Evolutionary conservation across 139 green algal species (phyloP).

Genomic region (Spirogloea muscicola): DNA sequence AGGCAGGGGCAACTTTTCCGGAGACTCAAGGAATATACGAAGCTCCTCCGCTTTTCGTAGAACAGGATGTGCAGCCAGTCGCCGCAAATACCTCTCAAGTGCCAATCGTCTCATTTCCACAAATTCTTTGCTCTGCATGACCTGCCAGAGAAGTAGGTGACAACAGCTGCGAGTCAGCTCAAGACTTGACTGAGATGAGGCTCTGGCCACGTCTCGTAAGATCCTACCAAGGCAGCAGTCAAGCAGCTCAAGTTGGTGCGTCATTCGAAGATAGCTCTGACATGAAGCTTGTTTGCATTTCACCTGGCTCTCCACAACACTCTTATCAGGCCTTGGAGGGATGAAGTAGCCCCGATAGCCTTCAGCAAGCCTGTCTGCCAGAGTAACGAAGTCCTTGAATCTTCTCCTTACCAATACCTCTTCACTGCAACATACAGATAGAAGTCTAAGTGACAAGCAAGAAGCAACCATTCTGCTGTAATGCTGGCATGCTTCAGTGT

Average conservation of each 20-base stretch:
- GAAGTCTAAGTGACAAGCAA: no score
- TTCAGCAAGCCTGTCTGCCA: slow-evolving; percentile 59
- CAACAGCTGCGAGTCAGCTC: no score
- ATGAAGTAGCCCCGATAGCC: slow-evolving; percentile 84
- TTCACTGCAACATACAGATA: no score
- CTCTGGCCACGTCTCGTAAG: no score
- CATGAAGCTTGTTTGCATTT: no score
- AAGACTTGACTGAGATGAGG: no score
- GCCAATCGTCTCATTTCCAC: slow-evolving; percentile 68
- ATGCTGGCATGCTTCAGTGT: no score
- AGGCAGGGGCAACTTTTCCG: slow-evolving; percentile 62
- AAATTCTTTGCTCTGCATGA: slow-evolving; percentile 62
- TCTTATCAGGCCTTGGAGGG: slow-evolving; percentile 83
- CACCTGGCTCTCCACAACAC: slow-evolving; percentile 67
- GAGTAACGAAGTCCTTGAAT: slow-evolving; percentile 52
- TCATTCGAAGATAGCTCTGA: no score
- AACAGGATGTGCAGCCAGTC: slow-evolving; percentile 73
- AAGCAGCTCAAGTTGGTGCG: no score
- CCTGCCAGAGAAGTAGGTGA: no score
- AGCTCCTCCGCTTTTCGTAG: slow-evolving; percentile 73
- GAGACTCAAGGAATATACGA: slow-evolving; percentile 71
- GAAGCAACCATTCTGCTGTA: no score
- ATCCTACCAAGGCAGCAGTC: no score
- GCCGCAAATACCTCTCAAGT: slow-evolving; percentile 79
- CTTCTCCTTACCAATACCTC: slow-evolving; percentile 46